These are phyloP conservation scores for Pythium scleroteichum DNA, from an alignment of 352 stramenopile genomes.

Conservation along the genomic window DNA sequence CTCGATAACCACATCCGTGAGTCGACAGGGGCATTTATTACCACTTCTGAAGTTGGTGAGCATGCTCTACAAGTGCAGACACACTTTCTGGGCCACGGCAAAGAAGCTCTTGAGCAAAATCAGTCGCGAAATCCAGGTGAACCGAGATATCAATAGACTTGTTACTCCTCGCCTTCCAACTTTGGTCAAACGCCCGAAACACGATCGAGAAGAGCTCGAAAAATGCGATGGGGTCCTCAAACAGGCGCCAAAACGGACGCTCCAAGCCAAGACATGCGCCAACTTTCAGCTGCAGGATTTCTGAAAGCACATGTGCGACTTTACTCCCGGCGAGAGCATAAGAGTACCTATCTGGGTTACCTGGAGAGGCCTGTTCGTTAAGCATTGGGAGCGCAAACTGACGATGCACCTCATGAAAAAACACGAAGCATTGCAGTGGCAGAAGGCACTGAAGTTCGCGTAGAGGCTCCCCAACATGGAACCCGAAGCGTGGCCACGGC, in stretches of 20 bases:
- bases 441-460: conserved; percentile 70
- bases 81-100: conserved; percentile 65
- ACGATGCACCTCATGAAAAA: conserved; percentile 77
- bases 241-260: conserved; percentile 82
- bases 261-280: conserved; percentile 71
- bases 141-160: conserved; percentile 56
- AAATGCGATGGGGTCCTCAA: conserved; percentile 84
- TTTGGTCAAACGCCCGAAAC: conserved; percentile 72
- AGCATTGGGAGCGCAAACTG: conserved; percentile 67
- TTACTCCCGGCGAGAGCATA: conserved; percentile 60
- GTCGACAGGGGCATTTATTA: too few relatives aligned
- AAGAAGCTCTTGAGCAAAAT: conserved; percentile 76
- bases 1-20: too few relatives aligned
- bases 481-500: conserved; percentile 64
- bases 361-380: conserved; percentile 43
- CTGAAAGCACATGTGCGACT: conserved; percentile 58
- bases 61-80: conserved; percentile 54
- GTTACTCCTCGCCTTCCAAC: conserved; percentile 50
- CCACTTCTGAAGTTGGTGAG: conserved; percentile 81
- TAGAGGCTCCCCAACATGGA: conserved; percentile 67
- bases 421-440: conserved; percentile 77
- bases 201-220: conserved; percentile 80
- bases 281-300: conserved; percentile 75
- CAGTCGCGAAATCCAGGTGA: conserved; percentile 68
- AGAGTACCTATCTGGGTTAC: conserved; percentile 51